These are phyloP conservation scores for Sungouiozyma intestinalis DNA, from an alignment of 805 yeast genomes.

Conservation along the genomic window DNA sequence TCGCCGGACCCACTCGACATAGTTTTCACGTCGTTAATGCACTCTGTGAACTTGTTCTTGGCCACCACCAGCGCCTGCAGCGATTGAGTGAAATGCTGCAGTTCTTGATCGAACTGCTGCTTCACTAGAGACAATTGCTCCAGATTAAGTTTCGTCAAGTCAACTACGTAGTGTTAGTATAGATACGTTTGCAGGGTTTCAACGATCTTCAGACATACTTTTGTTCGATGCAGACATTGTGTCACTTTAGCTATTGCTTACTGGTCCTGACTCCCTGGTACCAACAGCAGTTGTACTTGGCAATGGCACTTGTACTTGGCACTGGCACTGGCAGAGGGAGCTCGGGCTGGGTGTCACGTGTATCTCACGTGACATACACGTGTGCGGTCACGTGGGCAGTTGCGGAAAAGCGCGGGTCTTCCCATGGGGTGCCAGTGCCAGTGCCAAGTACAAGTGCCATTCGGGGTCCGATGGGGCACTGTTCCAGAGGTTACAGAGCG, in stretches of 20 bases:
- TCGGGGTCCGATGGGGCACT: no score
- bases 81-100: slow-evolving; percentile 77
- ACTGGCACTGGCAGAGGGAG: background rate
- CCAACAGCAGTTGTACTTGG: no score
- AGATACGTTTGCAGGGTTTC: background rate
- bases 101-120: slow-evolving; percentile 71
- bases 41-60: slow-evolving; percentile 69
- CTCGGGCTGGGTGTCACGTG: background rate
- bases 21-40: slow-evolving; percentile 56
- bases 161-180: slow-evolving; percentile 32
- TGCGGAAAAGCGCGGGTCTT: background rate
- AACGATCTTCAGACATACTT: background rate
- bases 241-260: background rate
- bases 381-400: no score
- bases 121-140: slow-evolving; percentile 81
- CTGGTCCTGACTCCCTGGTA: background rate
- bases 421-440: no score
- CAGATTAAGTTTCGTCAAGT: slow-evolving; percentile 60
- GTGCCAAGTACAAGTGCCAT: no score
- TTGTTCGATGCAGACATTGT: background rate
- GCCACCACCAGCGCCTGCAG: slow-evolving; percentile 77
- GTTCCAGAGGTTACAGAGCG: no score
- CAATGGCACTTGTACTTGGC: no score
- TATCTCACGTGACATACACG: no score
- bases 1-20: slow-evolving; percentile 35